A percentile compares a stretch with the other conserved stretches of the same genome.
phyloP scores from a whole-genome alignment of 2,329 filamentous ascomycete species.

The Fusarium hostae region DNA sequence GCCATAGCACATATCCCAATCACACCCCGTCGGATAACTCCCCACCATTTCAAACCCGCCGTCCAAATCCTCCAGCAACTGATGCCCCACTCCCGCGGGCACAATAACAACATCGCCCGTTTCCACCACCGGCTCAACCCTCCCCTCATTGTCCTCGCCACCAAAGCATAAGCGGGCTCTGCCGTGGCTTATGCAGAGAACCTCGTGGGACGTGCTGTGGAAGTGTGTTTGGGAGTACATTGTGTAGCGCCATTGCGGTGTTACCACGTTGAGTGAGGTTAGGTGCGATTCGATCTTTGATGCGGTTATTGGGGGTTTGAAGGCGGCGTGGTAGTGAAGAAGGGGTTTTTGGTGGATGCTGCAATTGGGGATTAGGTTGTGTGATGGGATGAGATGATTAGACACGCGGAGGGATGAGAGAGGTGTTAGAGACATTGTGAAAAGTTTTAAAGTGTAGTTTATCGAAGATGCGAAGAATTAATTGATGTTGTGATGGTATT shows the following conservation, averaged over 20 bases:
- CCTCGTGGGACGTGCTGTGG: conserved; percentile 74
- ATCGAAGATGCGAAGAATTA: neutral
- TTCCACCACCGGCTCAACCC: conserved; percentile 65
- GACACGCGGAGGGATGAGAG: conserved; percentile 65
- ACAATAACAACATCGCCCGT: conserved; percentile 73
- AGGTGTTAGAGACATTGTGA: conserved; percentile 18
- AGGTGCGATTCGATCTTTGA: conserved; percentile 68
- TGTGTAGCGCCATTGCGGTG: conserved; percentile 74
- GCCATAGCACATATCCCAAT: conserved; percentile 81
- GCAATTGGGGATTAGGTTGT: conserved; percentile 70
- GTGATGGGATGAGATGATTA: conserved; percentile 67
- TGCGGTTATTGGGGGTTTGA: conserved; percentile 56
- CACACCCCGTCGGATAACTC: conserved; percentile 66
- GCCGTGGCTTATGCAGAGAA: conserved; percentile 69
- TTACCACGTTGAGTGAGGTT: conserved; percentile 61
- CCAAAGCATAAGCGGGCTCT: conserved; percentile 73
- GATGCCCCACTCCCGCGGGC: conserved; percentile 73
- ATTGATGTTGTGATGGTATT: rapidly evolving
- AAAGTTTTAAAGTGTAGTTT: too few species aligned
- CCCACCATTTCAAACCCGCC: conserved; percentile 74
- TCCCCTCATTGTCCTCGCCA: conserved; percentile 67
- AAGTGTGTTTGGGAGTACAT: conserved; percentile 76
- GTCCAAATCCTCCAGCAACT: conserved; percentile 65
- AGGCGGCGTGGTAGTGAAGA: conserved; percentile 72
- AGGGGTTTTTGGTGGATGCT: conserved; percentile 71